Base-by-base conservation (phyloP, 495 filamentous ascomycete genomes). In the Staphylotrichum longicolle region DNA sequence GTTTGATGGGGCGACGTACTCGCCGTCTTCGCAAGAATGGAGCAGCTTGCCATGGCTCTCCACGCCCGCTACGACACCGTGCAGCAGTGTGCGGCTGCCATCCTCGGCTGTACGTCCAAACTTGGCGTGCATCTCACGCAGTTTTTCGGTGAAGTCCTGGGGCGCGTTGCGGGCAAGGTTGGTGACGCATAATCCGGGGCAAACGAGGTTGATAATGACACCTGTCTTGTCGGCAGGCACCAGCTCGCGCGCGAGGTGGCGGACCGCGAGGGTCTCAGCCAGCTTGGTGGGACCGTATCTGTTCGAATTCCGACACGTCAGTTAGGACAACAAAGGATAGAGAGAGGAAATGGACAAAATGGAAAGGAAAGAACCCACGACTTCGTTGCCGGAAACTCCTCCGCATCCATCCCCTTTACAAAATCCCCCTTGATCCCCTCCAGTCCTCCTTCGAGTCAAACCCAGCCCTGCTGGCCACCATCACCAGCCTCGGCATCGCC, bases 161-260 rank as follows among this genome's bases (percentile, higher is more conserved):
- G 60, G 51, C 6, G 57, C 57, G 52, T 20, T 74, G 64, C 48
- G 71, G 62, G 50, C 34, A 0, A 80, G 66, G 15, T 75, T 70
- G n/a, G 67, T 72, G 37, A 70, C 53, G 64, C 77, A 81, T 12
- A 72, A 58, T 0, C 78, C 77, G 10, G 77, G 77, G 62, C 71
- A 74, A n/a, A 78, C 60, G 41, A 59, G 63, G 63, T 78, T 79
- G 27, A 79, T 59, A 27, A 72, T 74, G 20, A 79, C 74, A 0
- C 57, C 59, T 20, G 64, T 54, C n/a, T 63, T 48, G 9, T 52
- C 40, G 32, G 63, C 51, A 32, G 68, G 59, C 7, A 47, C 50
- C 40, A 56, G 10, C 4, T 50, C 46, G 14, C 9, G 46, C 11
- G 67, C 70, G 41, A 73, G 69, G 54, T 70, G 55, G 37, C 64